Conservation (phyloP, 202 grass and related monocot genomes). For the Setaria viridis region DNA sequence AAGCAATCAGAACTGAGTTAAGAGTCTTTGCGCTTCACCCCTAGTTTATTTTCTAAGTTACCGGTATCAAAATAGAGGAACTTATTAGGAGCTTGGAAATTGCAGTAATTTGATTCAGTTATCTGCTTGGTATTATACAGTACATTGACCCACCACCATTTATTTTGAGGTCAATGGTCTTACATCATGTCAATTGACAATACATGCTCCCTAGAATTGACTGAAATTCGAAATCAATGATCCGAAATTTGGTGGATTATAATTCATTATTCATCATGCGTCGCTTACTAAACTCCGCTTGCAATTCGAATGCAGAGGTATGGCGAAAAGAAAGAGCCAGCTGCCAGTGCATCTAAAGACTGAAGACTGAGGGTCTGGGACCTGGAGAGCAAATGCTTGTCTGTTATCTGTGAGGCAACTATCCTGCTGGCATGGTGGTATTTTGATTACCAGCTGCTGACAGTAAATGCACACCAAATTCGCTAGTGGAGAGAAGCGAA, state of each 20-base stretch:
- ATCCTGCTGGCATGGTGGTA: slow-evolving; percentile 42
- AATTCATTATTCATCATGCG: background rate
- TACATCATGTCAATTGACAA: slow-evolving; percentile 5
- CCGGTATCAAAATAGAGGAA: background rate
- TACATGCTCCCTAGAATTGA: background rate
- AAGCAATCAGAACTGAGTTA: slow-evolving; percentile 9
- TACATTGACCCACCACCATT: background rate
- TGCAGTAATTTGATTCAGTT: background rate
- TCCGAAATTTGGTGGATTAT: background rate
- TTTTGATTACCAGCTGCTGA: slow-evolving; percentile 50
- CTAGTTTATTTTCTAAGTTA: slow-evolving; percentile 1
- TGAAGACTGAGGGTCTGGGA: slow-evolving; percentile 39
- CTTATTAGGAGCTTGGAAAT: background rate
- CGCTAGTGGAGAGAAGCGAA: slow-evolving; percentile 33
- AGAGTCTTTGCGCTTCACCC: background rate
- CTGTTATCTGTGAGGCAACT: slow-evolving; percentile 9
- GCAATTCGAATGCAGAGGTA: slow-evolving; percentile 64
- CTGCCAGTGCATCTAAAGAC: slow-evolving; percentile 63
- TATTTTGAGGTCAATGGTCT: background rate
- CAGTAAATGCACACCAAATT: slow-evolving; percentile 33
- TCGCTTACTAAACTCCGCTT: slow-evolving; percentile 9
- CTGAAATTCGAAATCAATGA: background rate
- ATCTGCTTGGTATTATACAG: background rate
- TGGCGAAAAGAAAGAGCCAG: slow-evolving; percentile 64
- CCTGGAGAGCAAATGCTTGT: background rate